These are phyloP conservation scores for Ceratobasidium sp. DNA, from an alignment of 1,284 basidiomycete genomes.

Conservation along the genomic window DNA sequence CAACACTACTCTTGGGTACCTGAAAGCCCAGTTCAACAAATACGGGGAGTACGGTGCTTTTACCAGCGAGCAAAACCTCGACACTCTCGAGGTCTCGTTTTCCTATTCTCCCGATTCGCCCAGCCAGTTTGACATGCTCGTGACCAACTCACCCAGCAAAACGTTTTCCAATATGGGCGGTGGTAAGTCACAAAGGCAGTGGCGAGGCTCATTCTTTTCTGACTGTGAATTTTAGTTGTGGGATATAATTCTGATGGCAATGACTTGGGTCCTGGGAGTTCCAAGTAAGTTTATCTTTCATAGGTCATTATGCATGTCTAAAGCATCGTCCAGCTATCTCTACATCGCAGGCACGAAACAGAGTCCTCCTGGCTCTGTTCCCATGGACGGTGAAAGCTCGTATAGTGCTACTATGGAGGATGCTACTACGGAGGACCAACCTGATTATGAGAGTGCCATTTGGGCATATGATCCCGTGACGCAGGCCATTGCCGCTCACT, in stretches of 20 bases:
- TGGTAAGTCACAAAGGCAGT: neutral
- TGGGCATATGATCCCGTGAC: conserved; percentile 32
- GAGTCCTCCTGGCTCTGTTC: neutral
- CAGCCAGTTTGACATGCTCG: neutral
- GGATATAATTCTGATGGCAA: neutral
- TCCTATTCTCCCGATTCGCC: neutral
- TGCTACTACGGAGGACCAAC: neutral
- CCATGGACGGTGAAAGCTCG: neutral
- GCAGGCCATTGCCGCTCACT: conserved; percentile 21
- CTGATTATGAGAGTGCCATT: conserved; percentile 19
- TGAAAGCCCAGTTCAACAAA: neutral
- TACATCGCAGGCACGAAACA: neutral
- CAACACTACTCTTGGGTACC: neutral
- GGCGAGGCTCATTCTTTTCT: neutral
- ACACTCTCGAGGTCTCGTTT: neutral
- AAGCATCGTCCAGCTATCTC: neutral
- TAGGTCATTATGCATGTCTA: neutral
- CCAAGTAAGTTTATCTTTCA: neutral
- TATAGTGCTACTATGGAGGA: neutral
- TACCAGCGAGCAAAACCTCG: neutral
- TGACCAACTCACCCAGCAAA: neutral
- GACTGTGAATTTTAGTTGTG: neutral
- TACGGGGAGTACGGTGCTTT: conserved; percentile 27
- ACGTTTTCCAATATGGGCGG: neutral
- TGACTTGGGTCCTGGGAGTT: neutral